Evolutionary conservation across 768 basidiomycete species (phyloP), one percentile per base, ranked within the genome.

Genomic region (Hygrocybe punicea): DNA sequence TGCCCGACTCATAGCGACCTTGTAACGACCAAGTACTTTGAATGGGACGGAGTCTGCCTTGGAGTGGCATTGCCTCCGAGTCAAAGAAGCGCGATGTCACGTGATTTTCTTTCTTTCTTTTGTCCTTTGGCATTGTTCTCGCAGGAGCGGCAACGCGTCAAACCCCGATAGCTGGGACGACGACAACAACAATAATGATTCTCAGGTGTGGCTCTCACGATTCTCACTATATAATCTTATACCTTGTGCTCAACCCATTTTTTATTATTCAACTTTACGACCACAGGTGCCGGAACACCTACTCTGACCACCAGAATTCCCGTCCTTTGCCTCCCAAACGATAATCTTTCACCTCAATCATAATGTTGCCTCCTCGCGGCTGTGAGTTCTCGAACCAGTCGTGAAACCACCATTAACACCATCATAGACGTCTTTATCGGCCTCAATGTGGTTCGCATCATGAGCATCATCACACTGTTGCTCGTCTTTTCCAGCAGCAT

Each of bases 401-500:
- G 2, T 57, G 25, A 40, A 4, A 23, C 23, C 21, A 14, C 16
- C 49, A 51, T 23, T 11, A 19, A 0, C 45, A 9, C 24, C 33
- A 14, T 47, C 34, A 7, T 40, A 82, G 81, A 84, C 63, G 65
- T 81, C 23, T 93, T 92, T 76, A 84, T 90, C 65, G 82, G 79
- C 46, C 86, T 96, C 65, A 95, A 96, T 65, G 78, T 68, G 65
- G 80, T 91, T 65, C 90, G 94, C 25, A 72, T 81, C 35, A 71
- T 97, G 46, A 91, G 90, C 72, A 84, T 97, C 63, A 79, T 95
- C 51, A 79, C 84, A 7, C 80, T 96, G 52, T 60, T 89, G 6
- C 83, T 95, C 47, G 89, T 93, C 44, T 87, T 96, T 59, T 76
- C 89, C 13, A 91, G 83, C 75, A 91, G 83, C 58, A 84, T 90